Percentiles rank a stretch among this genome's conserved stretches.
These are phyloP conservation scores for Globisporangium nagaii DNA, from an alignment of 352 stramenopile genomes.

Conservation along the genomic window DNA sequence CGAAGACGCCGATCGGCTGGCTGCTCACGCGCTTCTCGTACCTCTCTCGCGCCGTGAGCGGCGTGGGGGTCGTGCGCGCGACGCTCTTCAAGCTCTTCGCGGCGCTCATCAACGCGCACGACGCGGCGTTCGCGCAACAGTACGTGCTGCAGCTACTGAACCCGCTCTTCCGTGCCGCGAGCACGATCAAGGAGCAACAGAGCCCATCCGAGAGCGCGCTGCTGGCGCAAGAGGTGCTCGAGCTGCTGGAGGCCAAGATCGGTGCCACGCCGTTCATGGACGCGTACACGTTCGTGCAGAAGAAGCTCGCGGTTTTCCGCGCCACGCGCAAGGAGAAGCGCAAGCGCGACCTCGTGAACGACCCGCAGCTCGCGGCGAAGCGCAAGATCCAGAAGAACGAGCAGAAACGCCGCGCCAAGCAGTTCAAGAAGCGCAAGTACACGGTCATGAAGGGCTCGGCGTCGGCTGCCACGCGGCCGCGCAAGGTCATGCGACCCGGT, in stretches of 20 bases:
- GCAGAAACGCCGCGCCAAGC: conserved; percentile 72
- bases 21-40: conserved; percentile 83
- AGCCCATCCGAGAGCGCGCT: conserved; percentile 41
- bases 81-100: conserved; percentile 87
- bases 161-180: conserved; percentile 69
- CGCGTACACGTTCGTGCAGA: conserved; percentile 82
- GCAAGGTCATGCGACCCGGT: conserved; percentile 59
- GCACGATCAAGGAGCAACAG: conserved; percentile 45
- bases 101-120: conserved; percentile 55
- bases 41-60: conserved; percentile 44
- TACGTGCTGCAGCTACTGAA: conserved; percentile 84
- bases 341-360: conserved; percentile 68
- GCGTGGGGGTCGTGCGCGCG: conserved; percentile 54
- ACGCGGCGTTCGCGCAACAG: conserved; percentile 34
- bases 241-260: conserved; percentile 79
- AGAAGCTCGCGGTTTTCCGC: conserved; percentile 68
- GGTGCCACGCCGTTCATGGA: conserved; percentile 67
- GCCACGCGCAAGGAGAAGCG: conserved; percentile 70
- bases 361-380: conserved; percentile 66
- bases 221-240: conserved; percentile 82
- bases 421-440: conserved; percentile 87
- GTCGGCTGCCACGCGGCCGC: conserved; percentile 48
- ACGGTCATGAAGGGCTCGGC: conserved; percentile 75
- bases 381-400: conserved; percentile 87
- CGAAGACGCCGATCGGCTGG: conserved; percentile 71